Base-by-base conservation (phyloP, 164 flowering plant genomes). In the Santalum album region DNA sequence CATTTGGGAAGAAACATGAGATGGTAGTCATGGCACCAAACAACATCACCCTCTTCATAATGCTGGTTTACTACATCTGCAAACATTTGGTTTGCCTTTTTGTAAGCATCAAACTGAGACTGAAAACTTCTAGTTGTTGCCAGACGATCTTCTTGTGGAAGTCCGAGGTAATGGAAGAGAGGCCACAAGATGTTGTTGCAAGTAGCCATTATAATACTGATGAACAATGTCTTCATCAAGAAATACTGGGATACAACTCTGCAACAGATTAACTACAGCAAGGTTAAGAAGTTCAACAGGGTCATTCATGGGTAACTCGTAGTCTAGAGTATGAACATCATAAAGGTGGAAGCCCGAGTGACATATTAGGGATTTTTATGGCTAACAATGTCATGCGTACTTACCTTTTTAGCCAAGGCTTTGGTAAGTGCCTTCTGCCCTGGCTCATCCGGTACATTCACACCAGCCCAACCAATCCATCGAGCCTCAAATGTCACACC, bases 401-500 rank as follows among this genome's bases (percentile, higher is more conserved):
- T 15, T 46, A 91, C 96, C 95, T 91, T 91, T 66, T 88, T 90
- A 58, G 90, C 90, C 29, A 91, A 65, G 48, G 98, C 95, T 69
- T 70, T 75, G 7, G 88, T 77, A 22, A 86, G 94, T 18, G 98
- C 74, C 55, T 58, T 68, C 68, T 86, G 92, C 49, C 98, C 96
- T 56, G 68, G 61, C 63, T 82, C 95, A 68, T 88, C 98, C 0
- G 92, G 98, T 25, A 88, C 95, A 74, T 91, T 86, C n/a, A 91
- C 98, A 40, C 96, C 98, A 52, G 96, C 95, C 98, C 96, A 91
- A 21, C 98, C 98, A 47, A 91, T 91, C 96, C 98, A 91, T 67
- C 80, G 76, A 0, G 89, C 90, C 68, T 91, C 98, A 63, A 91
- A 82, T 27, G 77, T 84, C 61, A 91, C 88, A 65, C 98, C 96